A percentile compares a stretch with the other conserved stretches of the same genome.
Evolutionary conservation across 2,329 filamentous ascomycete genomes (phyloP).

Genomic region (Coniella vitis): DNA sequence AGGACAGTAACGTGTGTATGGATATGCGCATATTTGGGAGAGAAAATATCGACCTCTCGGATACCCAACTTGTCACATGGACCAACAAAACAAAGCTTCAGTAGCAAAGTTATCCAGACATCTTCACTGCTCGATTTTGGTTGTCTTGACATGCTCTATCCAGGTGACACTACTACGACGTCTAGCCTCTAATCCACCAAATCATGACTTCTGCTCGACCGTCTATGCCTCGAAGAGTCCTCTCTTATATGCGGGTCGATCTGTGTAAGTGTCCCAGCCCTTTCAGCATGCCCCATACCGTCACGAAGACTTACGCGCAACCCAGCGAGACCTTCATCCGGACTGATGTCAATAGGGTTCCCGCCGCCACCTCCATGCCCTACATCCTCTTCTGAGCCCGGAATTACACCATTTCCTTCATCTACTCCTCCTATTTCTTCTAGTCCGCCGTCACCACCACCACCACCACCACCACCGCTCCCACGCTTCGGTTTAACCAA

Average conservation of each 20-base stretch:
- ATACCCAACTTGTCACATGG: too few species aligned
- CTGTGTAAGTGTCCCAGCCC: background rate
- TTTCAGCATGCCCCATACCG: background rate
- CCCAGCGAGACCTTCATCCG: background rate
- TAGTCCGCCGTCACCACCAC: background rate
- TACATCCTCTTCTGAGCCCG: background rate
- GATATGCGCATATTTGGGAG: background rate
- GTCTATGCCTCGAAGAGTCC: background rate
- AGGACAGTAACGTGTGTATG: background rate
- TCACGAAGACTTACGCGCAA: background rate
- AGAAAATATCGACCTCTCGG: conserved; percentile 1
- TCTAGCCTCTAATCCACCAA: background rate
- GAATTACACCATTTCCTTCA: background rate
- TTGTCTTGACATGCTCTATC: background rate
- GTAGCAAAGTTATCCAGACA: too few species aligned
- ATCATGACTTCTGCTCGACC: background rate
- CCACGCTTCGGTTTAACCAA: conserved; percentile 65
- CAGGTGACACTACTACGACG: background rate
- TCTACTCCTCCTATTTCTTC: too few species aligned
- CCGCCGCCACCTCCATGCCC: background rate
- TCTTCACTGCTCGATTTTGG: too few species aligned
- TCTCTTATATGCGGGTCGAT: background rate
- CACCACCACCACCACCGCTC: conserved; percentile 7
- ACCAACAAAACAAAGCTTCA: too few species aligned
- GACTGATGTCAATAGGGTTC: background rate